Base-by-base conservation (phyloP, 2,329 filamentous ascomycete genomes). In the Ampelomyces quisqualis region DNA sequence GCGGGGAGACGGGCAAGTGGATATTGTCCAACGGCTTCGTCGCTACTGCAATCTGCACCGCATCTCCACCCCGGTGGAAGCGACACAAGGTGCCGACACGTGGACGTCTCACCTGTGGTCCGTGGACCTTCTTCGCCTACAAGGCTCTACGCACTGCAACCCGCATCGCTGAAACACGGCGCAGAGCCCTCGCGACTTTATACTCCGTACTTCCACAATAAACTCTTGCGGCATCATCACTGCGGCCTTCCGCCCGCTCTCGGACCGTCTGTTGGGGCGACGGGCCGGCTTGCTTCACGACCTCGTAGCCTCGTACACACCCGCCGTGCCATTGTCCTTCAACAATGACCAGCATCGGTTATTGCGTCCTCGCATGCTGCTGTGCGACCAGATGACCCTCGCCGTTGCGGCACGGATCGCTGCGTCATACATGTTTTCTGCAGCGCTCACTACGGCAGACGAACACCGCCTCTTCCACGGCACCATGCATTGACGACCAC, bases 1-100 rank as follows among this genome's bases (percentile, higher is more conserved):
- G 60, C 63, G 65, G 64, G 64, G 64, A 68, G 61, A 53, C 60
- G 62, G 64, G 61, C 64, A 37, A 48, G 61, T 60, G 58, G 56
- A 45, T 39, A 46, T 35, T 53, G 40, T 45, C 51, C 51, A 63
- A 60, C 56, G 57, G 47, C 56, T 57, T 58, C 39, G 43, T 42
- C 62, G 53, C 64, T 65, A 64, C 60, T 62, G 57, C 55, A 60
- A 51, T 53, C 53, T 61, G 49, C 62, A 61, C 56, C 62, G 63
- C 60, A 53, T 57, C 51, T 52, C 63, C 62, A 62, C 46, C 47
- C 59, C 56, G 40, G 51, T 62, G 63, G 65, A 62, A 67, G 57
- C 65, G 64, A 64, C 55, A 38, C 61, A 60, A 56, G 62, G 57
- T 64, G 62, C 43, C 49, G 29, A 63, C 64, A 68, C 65, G 65